A percentile compares a stretch with the other conserved stretches of the same genome.
phyloP scores from a whole-genome alignment of 2,329 filamentous ascomycete species.

The Clonostachys sp. region DNA sequence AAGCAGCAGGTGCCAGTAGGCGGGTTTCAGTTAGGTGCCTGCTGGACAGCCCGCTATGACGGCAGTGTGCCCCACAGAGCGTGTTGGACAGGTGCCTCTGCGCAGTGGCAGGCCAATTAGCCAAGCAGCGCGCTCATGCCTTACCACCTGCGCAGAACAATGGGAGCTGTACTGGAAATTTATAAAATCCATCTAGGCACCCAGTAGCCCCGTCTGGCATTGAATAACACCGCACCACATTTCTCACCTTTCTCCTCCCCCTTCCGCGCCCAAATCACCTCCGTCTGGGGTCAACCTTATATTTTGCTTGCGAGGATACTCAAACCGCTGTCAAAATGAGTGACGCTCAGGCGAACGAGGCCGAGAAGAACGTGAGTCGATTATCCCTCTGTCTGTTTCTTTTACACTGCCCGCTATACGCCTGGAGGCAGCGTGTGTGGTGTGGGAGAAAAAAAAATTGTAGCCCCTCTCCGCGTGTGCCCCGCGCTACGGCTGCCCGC shows the following conservation, averaged over 20 bases:
- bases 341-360: slow-evolving; percentile 81
- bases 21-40: no score
- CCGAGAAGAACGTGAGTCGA: slow-evolving; percentile 83
- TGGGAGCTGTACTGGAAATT: no score
- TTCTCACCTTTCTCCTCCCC: slow-evolving; percentile 1
- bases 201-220: no score
- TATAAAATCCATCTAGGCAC: no score
- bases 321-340: slow-evolving; percentile 63
- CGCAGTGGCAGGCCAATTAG: no score
- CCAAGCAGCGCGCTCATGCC: no score
- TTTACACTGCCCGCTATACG: not conserved
- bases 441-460: not conserved
- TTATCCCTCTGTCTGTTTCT: slow-evolving; percentile 3
- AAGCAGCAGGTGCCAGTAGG: no score
- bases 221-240: no score
- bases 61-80: no score
- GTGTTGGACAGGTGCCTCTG: no score
- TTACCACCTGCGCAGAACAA: no score
- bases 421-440: not conserved
- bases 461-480: not conserved
- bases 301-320: slow-evolving; percentile 11
- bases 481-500: not conserved
- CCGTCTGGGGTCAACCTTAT: slow-evolving; percentile 3
- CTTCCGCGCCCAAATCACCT: slow-evolving; percentile 7
- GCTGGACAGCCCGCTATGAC: no score